A percentile compares a stretch with the other conserved stretches of the same genome.
phyloP scores from a whole-genome alignment of 2,329 filamentous ascomycete genomes.

The Fusarium abutilonis region DNA sequence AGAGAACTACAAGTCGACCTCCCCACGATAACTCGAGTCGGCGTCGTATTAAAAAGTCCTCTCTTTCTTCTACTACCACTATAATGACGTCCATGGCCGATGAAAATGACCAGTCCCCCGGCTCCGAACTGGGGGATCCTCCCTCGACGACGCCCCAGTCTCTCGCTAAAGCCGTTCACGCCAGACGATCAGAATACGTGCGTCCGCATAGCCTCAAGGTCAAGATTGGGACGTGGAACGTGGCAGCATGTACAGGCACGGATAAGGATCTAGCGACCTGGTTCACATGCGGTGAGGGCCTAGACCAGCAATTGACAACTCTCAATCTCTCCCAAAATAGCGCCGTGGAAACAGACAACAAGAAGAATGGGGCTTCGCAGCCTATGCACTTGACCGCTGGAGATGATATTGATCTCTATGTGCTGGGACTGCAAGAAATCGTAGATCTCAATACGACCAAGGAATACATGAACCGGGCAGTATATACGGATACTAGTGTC shows the following conservation, averaged over 20 bases:
- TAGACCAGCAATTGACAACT: constrained; percentile 70
- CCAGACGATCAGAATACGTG: constrained; percentile 81
- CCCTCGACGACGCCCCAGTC: constrained; percentile 61
- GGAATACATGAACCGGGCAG: constrained; percentile 74
- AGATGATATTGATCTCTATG: constrained; percentile 86
- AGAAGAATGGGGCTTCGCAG: constrained; percentile 48
- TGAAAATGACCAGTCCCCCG: constrained; percentile 48
- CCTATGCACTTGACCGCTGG: constrained; percentile 62
- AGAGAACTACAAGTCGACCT: constrained; percentile 46
- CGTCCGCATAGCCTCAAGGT: constrained; percentile 78
- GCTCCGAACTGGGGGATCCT: constrained; percentile 57
- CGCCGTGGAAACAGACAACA: constrained; percentile 49
- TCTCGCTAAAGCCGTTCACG: constrained; percentile 72
- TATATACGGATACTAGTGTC: constrained; percentile 76
- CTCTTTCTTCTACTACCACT: constrained; percentile 20
- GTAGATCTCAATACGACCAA: constrained; percentile 83
- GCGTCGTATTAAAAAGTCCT: constrained; percentile 32
- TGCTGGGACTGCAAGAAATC: constrained; percentile 90
- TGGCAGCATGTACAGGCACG: constrained; percentile 83
- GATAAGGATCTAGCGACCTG: constrained; percentile 88
- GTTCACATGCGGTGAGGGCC: constrained; percentile 82
- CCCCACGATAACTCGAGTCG: constrained; percentile 40
- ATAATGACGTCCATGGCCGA: constrained; percentile 45
- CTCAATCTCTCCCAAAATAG: constrained; percentile 57
- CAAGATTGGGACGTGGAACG: constrained; percentile 96